Conservation (phyloP, 164 flowering plant species). For the Vitis cinerea region DNA sequence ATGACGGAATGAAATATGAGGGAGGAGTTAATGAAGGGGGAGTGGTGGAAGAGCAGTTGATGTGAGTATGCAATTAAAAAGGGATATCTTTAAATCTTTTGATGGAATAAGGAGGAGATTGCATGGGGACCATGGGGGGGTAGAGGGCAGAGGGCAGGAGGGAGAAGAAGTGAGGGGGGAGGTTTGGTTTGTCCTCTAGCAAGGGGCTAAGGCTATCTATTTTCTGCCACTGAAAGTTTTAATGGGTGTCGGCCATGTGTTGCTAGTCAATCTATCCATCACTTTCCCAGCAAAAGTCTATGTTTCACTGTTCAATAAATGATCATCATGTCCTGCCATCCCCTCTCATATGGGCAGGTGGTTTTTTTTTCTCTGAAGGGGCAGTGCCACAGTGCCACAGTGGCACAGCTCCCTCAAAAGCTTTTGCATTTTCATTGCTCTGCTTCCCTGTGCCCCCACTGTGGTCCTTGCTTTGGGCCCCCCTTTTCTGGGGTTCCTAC, state of each 20-base stretch:
- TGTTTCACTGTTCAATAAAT: conserved; percentile 5
- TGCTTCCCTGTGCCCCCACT: too few relatives aligned
- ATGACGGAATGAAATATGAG: too few relatives aligned
- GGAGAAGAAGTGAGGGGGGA: neutral
- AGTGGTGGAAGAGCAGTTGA: neutral
- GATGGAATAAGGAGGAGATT: conserved; percentile 26
- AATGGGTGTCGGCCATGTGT: conserved; percentile 31
- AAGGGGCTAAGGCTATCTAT: neutral
- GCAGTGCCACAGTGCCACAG: too few relatives aligned
- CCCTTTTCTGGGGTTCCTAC: conserved; percentile 7
- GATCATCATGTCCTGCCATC: conserved; percentile 9
- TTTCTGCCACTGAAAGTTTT: conserved; percentile 16
- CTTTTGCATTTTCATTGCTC: too few relatives aligned
- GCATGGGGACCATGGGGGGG: conserved; percentile 21
- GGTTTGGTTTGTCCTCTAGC: conserved; percentile 4
- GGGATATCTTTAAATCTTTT: conserved; percentile 22
- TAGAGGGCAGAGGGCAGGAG: neutral
- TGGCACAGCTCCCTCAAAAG: too few relatives aligned
- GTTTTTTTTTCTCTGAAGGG: too few relatives aligned
- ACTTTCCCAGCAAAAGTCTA: conserved; percentile 8
- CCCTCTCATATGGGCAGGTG: neutral
- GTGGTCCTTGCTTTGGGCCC: neutral
- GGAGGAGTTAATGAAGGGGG: too few relatives aligned
- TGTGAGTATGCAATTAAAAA: conserved; percentile 2
- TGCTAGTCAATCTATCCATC: conserved; percentile 15